Evolutionary conservation across 352 stramenopile genomes (phyloP).

Genomic region (Phytophthora litchii): DNA sequence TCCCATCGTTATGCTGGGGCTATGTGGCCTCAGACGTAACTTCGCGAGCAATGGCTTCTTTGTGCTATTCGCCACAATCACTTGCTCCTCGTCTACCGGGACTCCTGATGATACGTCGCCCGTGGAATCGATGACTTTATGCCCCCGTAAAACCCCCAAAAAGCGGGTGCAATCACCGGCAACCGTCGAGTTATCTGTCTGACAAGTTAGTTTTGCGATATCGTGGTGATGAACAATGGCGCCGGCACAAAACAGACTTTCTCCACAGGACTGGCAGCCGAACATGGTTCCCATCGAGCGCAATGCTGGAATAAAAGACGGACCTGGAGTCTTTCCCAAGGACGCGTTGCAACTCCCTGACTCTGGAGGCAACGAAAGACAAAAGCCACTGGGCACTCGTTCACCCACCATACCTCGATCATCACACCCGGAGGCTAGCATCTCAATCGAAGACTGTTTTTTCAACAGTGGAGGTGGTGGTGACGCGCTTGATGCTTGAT

Average conservation of each 20-base stretch:
- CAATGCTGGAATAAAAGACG: conserved; percentile 70
- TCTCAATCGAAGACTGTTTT: conserved; percentile 35
- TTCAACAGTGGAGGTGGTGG: conserved; percentile 30
- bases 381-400: conserved; percentile 60
- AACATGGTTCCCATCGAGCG: conserved; percentile 77
- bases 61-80: conserved; percentile 18
- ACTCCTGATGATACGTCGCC: not conserved
- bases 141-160: conserved; percentile 20
- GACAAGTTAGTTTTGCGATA: conserved; percentile 9
- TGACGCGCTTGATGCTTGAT: conserved; percentile 8
- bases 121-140: not conserved
- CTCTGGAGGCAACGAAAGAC: conserved; percentile 42
- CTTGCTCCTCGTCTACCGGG: conserved; percentile 7
- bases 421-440: conserved; percentile 41
- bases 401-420: conserved; percentile 69
- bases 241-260: conserved; percentile 69
- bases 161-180: conserved; percentile 10
- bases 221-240: conserved; percentile 52
- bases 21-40: conserved; percentile 59
- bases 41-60: conserved; percentile 60
- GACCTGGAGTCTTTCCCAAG: not conserved
- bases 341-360: conserved; percentile 14
- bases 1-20: conserved; percentile 30
- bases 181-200: not conserved
- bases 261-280: conserved; percentile 60